These are phyloP conservation scores for Cryphonectria carpinicola DNA, from an alignment of 2,329 filamentous ascomycete genomes.

Conservation along the genomic window DNA sequence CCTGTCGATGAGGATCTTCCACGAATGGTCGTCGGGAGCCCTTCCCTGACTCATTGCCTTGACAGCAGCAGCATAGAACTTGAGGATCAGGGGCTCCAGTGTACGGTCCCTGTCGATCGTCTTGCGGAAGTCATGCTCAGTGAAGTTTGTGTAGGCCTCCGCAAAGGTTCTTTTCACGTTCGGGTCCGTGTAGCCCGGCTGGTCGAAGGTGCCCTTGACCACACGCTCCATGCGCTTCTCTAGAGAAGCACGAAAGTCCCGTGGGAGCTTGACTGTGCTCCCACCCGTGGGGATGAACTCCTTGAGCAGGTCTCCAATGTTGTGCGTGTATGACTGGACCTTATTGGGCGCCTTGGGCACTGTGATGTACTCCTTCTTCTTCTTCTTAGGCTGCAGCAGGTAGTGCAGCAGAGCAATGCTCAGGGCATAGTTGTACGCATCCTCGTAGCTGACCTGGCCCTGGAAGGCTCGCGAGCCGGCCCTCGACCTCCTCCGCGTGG, in stretches of 20 bases:
- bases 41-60: constrained; percentile 81
- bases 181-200: constrained; percentile 90
- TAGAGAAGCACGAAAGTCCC: constrained; percentile 55
- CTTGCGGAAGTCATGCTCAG: constrained; percentile 84
- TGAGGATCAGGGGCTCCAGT: constrained; percentile 89
- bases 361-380: constrained; percentile 84
- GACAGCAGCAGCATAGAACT: constrained; percentile 94
- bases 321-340: constrained; percentile 62
- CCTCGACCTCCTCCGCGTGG: constrained; percentile 40
- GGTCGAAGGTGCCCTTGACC: constrained; percentile 77
- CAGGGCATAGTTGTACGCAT: constrained; percentile 90
- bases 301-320: constrained; percentile 84
- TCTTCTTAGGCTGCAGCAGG: constrained; percentile 86
- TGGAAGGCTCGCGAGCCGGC: constrained; percentile 51
- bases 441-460: constrained; percentile 65
- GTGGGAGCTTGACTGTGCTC: constrained; percentile 58
- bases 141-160: constrained; percentile 91
- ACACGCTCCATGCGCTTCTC: constrained; percentile 80
- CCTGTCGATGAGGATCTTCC: constrained; percentile 90
- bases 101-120: constrained; percentile 92
- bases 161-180: constrained; percentile 92
- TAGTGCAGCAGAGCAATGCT: constrained; percentile 91
- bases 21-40: constrained; percentile 77
- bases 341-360: constrained; percentile 63
- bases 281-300: constrained; percentile 65